phyloP scores from a whole-genome alignment of 768 basidiomycete species.

The Mycena epipterygia region DNA sequence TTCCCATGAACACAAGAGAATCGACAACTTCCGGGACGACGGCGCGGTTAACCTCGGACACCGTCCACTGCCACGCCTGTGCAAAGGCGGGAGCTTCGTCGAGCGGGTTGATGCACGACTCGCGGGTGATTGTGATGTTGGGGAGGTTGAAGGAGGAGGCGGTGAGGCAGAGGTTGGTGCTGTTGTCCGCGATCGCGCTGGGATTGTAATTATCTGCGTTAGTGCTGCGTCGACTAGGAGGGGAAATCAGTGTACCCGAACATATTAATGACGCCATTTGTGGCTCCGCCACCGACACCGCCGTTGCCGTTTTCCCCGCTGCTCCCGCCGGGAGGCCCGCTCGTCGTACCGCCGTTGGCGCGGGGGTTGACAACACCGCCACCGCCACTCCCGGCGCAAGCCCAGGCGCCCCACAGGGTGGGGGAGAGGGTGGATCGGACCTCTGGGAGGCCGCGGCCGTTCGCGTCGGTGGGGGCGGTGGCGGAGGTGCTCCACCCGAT shows the following conservation, averaged over 20 bases:
- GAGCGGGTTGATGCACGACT: background rate
- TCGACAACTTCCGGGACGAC: too few relatives aligned
- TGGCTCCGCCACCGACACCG: background rate
- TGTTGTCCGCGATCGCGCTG: background rate
- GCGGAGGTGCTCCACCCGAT: conserved; percentile 10
- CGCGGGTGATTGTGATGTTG: conserved; percentile 1
- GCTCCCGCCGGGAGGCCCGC: background rate
- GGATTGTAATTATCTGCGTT: background rate
- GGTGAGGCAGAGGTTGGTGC: conserved; percentile 2
- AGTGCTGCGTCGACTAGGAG: background rate
- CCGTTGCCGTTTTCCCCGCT: background rate
- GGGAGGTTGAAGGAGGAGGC: background rate
- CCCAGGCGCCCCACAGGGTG: conserved; percentile 4
- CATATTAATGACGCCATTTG: too few relatives aligned
- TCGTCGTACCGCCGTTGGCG: background rate
- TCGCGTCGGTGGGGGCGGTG: conserved; percentile 1
- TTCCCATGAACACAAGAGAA: background rate
- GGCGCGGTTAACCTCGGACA: too few relatives aligned
- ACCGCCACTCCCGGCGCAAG: conserved; percentile 1
- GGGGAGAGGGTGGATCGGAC: conserved; percentile 2
- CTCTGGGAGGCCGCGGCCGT: conserved; percentile 2
- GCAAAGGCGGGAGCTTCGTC: background rate
- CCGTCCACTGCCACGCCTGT: background rate
- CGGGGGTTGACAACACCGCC: background rate
- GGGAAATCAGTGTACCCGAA: too few relatives aligned